Base-by-base conservation (phyloP, 139 green algal species). In the Haematococcus lacustris region DNA sequence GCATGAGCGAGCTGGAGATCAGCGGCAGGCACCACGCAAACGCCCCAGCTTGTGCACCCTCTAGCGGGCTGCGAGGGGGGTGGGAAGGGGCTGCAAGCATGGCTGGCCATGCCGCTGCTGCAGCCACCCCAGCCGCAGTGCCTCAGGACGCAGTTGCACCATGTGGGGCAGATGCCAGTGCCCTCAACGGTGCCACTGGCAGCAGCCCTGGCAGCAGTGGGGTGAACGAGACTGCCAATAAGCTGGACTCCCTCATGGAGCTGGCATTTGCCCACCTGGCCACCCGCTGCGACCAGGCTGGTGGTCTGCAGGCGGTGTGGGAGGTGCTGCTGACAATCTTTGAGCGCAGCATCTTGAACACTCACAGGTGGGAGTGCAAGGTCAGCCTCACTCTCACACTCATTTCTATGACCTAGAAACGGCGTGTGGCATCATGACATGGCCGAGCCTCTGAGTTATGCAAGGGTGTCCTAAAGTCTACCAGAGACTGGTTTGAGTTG, bases 211-310 rank as follows among this genome's bases (percentile, higher is more conserved):
- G 43, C 60, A 39, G 34, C 30, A 30, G 61, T 0, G 38, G 38
- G 66, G 80, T 89, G 39, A 80, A 86, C 35, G 80, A 85, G 76
- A 78, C 80, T n/a, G 92, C 88, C 0, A 88, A 96, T 71, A 96
- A 92, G 85, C 81, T 97, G 79, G 92, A 97, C 80, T 81, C 74
- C 25, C 66, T 97, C 77, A 97, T 97, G 91, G 88, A 94, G 77
- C 80, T 94, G 66, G 80, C 75, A 2, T 85, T 97, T 30, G 69
- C 82, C 57, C 88, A 96, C 81, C 61, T 97, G 70, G 21, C 53
- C 38, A 69, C 73, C 60, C 71, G 88, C 23, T 64, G 26, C 33
- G 53, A 59, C 32, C 25, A 34, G 33, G 30, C 66, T 60, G 77
- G 77, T 1, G 68, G 74, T 13, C 33, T 78, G 57, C 68, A 25